Conservation (phyloP, 176 grass and related monocot genomes). For the Cymbopogon citratus region DNA sequence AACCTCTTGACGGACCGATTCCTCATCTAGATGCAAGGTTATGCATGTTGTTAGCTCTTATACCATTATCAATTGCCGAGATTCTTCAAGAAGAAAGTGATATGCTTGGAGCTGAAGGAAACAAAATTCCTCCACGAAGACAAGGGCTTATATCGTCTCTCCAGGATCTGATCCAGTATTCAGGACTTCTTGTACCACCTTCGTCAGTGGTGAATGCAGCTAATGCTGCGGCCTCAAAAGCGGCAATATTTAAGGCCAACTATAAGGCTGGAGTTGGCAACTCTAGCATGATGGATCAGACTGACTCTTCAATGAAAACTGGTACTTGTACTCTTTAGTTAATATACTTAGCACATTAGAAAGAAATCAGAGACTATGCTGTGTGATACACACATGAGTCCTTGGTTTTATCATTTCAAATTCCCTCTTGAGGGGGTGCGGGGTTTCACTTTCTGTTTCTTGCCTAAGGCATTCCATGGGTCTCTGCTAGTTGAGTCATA, state of each 20-base stretch:
- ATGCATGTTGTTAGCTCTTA: constrained; percentile 78
- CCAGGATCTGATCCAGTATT: constrained; percentile 80
- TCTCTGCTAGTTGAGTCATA: background rate
- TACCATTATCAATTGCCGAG: constrained; percentile 64
- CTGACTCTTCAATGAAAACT: constrained; percentile 49
- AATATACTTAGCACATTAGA: background rate
- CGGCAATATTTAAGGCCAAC: constrained; percentile 61
- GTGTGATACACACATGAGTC: background rate
- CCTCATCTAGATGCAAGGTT: constrained; percentile 84
- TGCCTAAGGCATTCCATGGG: background rate
- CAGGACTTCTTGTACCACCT: constrained; percentile 80
- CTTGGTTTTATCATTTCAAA: background rate
- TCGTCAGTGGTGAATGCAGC: constrained; percentile 67
- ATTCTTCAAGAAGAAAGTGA: constrained; percentile 77
- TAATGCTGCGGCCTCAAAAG: constrained; percentile 88
- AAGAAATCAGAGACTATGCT: background rate
- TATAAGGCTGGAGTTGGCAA: constrained; percentile 36
- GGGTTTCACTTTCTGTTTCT: background rate
- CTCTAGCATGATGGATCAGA: constrained; percentile 39
- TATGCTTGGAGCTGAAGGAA: constrained; percentile 34
- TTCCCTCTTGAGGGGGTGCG: background rate
- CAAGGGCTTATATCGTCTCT: constrained; percentile 83
- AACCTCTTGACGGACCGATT: constrained; percentile 76
- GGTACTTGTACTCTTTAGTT: constrained; percentile 35
- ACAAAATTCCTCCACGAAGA: constrained; percentile 49